Evolutionary conservation across 78 protist genomes (phyloP), one percentile per base, ranked within the genome.

Genomic region (Isochrysis galbana): DNA sequence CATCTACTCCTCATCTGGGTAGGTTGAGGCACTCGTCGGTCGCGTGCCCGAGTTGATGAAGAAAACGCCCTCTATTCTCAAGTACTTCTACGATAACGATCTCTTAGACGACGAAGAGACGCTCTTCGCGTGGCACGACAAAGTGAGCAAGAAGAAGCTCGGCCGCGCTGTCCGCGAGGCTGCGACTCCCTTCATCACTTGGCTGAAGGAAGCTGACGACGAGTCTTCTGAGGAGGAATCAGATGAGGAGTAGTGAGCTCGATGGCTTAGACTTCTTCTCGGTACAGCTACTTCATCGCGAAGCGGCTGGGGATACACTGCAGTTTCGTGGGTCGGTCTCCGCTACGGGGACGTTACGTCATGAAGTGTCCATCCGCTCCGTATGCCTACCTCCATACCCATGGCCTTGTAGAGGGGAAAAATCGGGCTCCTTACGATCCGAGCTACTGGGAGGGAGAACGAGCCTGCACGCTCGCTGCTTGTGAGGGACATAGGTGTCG

Each of bases 171-270:
- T 90, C 25, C 82, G 82, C 34, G 55, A 90, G 48, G 92, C 91
- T 25, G 91, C 91, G n/a, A 45, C 45, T 26, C 91, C 91, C 29
- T 89, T 89, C 74, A n/a, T 89, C 74, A 89, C 42, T 7, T 89
- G 91, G 91, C 77, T 89, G 42, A 48, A 89, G 45, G 91, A 89
- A 48, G 91, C 91, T 22, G 91, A 89, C 41, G 91, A 89, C 26
- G 91, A 89, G 19, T 47, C 17, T 22, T 77, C 54, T 21, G 91
- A 89, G 22, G 90, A 87, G 3, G 55, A 86, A 41, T 48, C 32
- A 22, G 90, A 86, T 25, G 83, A 74, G 46, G 41, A 74, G 17
- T 10, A 69, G 38, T 55, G 61, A 51, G 61, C 61, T 7, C 61
- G 61, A 17, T 7, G 61, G 61, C 61, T n/a, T n/a, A n/a, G n/a